Conservation (phyloP, 2,329 filamentous ascomycete species). For the Neocatenulostroma microsporum region DNA sequence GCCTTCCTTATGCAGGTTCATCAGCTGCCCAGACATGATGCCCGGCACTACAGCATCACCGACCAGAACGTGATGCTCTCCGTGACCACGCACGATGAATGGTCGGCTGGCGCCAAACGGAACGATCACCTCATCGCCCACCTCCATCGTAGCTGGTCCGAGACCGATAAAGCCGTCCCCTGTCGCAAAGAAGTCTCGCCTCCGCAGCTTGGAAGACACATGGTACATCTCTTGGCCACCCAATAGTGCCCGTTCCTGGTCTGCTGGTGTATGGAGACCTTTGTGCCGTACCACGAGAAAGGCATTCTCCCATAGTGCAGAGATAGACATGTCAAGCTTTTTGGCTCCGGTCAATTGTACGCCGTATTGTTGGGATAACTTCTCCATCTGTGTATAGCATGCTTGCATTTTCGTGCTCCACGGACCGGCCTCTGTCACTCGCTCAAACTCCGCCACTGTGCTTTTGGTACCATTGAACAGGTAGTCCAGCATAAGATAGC, state of each 20-base stretch:
- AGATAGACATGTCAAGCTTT: constrained; percentile 4
- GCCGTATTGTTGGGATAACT: constrained; percentile 3
- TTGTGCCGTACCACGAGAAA: constrained; percentile 9
- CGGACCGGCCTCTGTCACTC: neutral
- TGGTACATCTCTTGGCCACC: constrained; percentile 8
- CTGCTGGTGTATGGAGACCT: constrained; percentile 7
- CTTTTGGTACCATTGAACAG: constrained; percentile 14
- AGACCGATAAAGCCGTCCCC: constrained; percentile 14
- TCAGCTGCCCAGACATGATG: constrained; percentile 11
- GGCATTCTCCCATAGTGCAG: constrained; percentile 8
- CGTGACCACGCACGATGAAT: constrained; percentile 8
- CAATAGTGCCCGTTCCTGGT: constrained; percentile 5
- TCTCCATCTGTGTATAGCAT: constrained; percentile 1
- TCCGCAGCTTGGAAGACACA: constrained; percentile 6
- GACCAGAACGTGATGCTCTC: constrained; percentile 7
- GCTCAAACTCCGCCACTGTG: constrained; percentile 11
- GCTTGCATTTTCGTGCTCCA: constrained; percentile 2
- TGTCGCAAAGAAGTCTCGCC: constrained; percentile 19
- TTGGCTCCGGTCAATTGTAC: constrained; percentile 1
- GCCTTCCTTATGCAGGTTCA: constrained; percentile 7
- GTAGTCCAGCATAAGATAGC: constrained; percentile 18
- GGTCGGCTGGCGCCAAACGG: constrained; percentile 12
- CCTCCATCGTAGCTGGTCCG: constrained; percentile 10
- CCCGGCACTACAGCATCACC: constrained; percentile 13
- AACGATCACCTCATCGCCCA: constrained; percentile 11